Base-by-base conservation (phyloP, 208 protist species). In the Crithidia thermophila region DNA sequence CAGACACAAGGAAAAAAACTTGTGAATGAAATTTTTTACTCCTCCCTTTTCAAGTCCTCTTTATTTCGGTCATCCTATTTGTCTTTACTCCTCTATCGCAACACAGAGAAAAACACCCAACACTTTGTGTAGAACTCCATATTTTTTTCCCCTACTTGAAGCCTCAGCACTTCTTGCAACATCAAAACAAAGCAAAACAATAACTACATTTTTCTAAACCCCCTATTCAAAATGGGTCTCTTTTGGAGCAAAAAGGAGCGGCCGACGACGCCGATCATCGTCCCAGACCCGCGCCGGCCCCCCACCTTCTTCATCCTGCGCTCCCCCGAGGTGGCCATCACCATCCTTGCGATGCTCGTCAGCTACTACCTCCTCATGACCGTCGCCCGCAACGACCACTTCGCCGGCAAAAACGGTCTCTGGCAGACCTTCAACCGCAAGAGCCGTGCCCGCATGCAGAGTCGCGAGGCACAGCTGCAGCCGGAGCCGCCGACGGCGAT, bases 391-490 rank as follows among this genome's bases (percentile, higher is more conserved):
- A 57, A 57, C 30, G 36, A 51, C 1, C 27, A 59, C n/a, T 18
- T 76, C 20, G 6, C 33, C 13, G 69, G 75, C 20, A 16, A 34
- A n/a, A 30, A 37, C 33, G 66, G 53, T 9, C 73, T 67, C 27
- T 75, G 40, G 65, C 37, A 43, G 14, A 71, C 34, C 23, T 74
- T 70, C 51, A 61, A 50, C 21, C 52, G 66, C 8, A 63, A 71
- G 37, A 70, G 57, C 31, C 69, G 62, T n/a, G 27, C 52, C 10
- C 63, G 59, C 23, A 31, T 72, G 68, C 58, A 72, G 31, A 66
- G 61, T 53, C 77, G 72, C 28, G 67, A 69, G 27, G 60, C 66
- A 10, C 43, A 56, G 72, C 40, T 63, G 45, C 30, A 62, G 46
- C 40, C 61, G 28, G 55, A 68, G 1, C 51, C 67, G 2, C 72